Evolutionary conservation across 805 yeast genomes (phyloP).

Genomic region (Starmera caribaea): DNA sequence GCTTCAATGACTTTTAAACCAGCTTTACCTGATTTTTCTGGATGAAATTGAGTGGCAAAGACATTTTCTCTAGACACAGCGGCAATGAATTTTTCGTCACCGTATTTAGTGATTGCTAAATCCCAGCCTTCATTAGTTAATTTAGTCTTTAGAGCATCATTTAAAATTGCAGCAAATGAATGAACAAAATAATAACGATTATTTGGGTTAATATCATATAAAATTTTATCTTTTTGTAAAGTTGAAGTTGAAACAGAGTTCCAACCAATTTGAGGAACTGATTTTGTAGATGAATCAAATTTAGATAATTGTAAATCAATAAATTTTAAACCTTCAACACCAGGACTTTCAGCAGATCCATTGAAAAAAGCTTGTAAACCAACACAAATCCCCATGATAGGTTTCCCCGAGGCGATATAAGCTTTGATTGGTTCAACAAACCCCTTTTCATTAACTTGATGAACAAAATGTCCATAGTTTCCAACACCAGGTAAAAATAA

Average conservation of each 20-base stretch:
- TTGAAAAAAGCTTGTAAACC: constrained; percentile 83
- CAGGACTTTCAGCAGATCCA: constrained; percentile 67
- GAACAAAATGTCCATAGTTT: constrained; percentile 89
- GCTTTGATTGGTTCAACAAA: constrained; percentile 55
- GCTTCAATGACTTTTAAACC: constrained; percentile 72
- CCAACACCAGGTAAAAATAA: constrained; percentile 96
- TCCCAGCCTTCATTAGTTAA: constrained; percentile 50
- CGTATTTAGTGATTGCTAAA: constrained; percentile 64
- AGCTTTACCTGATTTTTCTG: constrained; percentile 94
- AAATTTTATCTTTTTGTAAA: constrained; percentile 16
- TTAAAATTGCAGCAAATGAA: constrained; percentile 75
- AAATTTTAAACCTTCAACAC: constrained; percentile 49
- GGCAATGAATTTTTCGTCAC: constrained; percentile 72
- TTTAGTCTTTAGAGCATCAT: constrained; percentile 23
- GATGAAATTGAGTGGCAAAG: constrained; percentile 97
- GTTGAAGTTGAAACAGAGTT: constrained; percentile 35
- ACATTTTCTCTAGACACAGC: constrained; percentile 69
- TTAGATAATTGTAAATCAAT: constrained; percentile 43
- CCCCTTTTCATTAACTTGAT: constrained; percentile 48
- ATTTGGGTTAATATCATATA: constrained; percentile 57
- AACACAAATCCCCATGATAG: constrained; percentile 95
- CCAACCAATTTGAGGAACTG: constrained; percentile 99
- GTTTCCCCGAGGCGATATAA: constrained; percentile 69
- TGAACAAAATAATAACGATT: constrained; percentile 90
- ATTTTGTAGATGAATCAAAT: constrained; percentile 53